These are phyloP conservation scores for Hsuehochloa calcarea DNA, from an alignment of 176 grass and related monocot genomes.

Conservation along the genomic window DNA sequence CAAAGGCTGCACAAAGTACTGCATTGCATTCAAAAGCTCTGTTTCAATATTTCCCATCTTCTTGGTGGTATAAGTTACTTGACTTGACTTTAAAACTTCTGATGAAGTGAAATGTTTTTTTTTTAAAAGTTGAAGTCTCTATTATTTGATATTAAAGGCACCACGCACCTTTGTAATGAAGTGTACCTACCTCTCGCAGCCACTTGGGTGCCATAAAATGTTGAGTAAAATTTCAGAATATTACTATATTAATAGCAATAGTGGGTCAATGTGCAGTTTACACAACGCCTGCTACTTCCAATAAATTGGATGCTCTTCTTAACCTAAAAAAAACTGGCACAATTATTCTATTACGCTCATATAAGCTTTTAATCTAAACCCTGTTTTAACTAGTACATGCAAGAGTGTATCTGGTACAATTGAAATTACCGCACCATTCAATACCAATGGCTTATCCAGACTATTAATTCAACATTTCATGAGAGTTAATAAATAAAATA, in stretches of 20 bases:
- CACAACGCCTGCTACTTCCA: neutral
- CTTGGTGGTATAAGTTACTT: neutral
- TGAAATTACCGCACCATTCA: neutral
- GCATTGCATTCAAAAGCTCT: conserved; percentile 14
- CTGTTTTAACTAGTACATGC: conserved; percentile 10
- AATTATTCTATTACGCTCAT: neutral
- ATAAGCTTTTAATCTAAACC: conserved; percentile 2
- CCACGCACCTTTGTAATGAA: neutral
- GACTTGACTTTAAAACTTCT: conserved; percentile 13
- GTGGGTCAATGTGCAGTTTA: neutral
- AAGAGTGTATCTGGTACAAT: neutral
- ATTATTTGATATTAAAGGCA: neutral
- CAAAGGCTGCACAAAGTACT: neutral
- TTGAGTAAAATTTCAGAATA: conserved; percentile 3
- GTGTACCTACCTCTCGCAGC: conserved; percentile 16
- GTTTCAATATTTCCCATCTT: neutral
- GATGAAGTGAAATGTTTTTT: neutral
- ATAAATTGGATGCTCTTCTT: conserved; percentile 1
- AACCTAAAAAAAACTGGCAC: neutral
- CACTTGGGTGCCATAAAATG: neutral
- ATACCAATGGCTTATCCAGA: neutral
- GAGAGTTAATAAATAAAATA: neutral
- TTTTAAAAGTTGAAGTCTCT: conserved; percentile 23
- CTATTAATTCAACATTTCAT: neutral
- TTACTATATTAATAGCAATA: neutral